Conservation (phyloP, 371 early-diverging fungal genomes). For the Mucor lusitanicus region DNA sequence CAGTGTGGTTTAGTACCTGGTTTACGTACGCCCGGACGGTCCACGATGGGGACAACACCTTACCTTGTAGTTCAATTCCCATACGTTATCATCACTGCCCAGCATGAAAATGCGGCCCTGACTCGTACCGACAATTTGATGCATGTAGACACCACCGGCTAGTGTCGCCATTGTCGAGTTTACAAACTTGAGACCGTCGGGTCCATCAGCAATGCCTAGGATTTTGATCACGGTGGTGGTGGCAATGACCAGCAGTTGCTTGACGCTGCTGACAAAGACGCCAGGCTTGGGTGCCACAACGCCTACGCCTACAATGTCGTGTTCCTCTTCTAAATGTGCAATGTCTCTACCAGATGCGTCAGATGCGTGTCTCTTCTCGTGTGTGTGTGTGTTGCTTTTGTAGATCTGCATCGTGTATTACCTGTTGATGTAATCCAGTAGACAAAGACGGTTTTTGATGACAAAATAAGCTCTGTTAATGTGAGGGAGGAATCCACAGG, state of each 20-base stretch:
- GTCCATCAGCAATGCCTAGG: slow-evolving; percentile 60
- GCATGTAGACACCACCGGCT: slow-evolving; percentile 78
- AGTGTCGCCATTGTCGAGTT: slow-evolving; percentile 76
- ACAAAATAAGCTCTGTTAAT: slow-evolving; percentile 89
- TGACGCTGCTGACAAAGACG: slow-evolving; percentile 75
- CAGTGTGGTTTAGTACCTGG: too few relatives aligned
- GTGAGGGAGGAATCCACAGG: slow-evolving; percentile 61
- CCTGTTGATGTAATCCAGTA: slow-evolving; percentile 85
- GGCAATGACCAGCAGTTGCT: slow-evolving; percentile 83
- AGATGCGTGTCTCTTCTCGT: too few relatives aligned
- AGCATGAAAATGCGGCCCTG: slow-evolving; percentile 88
- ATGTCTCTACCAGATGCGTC: slow-evolving; percentile 51
- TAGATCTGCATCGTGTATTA: slow-evolving; percentile 18
- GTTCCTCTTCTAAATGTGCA: slow-evolving; percentile 77
- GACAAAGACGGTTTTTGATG: slow-evolving; percentile 80
- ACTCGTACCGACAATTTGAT: slow-evolving; percentile 71
- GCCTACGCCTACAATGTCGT: slow-evolving; percentile 83
- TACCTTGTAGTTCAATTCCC: slow-evolving; percentile 88
- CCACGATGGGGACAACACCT: too few relatives aligned
- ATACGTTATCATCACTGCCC: slow-evolving; percentile 84
- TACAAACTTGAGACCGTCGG: slow-evolving; percentile 53
- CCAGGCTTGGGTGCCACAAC: slow-evolving; percentile 74
- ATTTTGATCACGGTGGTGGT: slow-evolving; percentile 83
- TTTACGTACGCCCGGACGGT: too few relatives aligned
- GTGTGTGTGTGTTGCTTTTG: too few relatives aligned